Percentiles rank a stretch among this genome's conserved stretches.
Conservation (phyloP, 2,329 filamentous ascomycete genomes). For the Cadophora sp. region DNA sequence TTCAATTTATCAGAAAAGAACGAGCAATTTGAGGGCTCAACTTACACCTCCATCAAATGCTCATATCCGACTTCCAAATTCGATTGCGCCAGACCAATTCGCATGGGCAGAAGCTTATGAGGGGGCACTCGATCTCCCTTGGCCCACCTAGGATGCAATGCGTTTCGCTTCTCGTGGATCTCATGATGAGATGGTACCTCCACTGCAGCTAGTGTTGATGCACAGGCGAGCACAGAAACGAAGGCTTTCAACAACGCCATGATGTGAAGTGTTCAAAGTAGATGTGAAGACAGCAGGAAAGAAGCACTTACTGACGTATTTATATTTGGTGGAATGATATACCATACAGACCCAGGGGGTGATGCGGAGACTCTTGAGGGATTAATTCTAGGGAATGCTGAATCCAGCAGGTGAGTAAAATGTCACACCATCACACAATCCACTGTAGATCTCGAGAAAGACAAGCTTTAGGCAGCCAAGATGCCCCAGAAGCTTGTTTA, state of each 20-base stretch:
- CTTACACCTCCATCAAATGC: slow-evolving; percentile 40
- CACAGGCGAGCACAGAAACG: neutral
- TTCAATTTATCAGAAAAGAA: slow-evolving; percentile 21
- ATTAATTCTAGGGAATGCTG: neutral
- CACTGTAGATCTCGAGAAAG: neutral
- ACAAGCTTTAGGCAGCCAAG: slow-evolving; percentile 14
- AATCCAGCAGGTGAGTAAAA: neutral
- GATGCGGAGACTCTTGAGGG: neutral
- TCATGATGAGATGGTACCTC: slow-evolving; percentile 23
- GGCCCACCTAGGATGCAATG: slow-evolving; percentile 34
- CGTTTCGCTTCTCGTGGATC: slow-evolving; percentile 37
- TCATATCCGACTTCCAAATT: slow-evolving; percentile 37
- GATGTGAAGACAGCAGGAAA: neutral
- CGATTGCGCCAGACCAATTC: slow-evolving; percentile 37
- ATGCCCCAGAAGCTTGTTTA: slow-evolving; percentile 13
- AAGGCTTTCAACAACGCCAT: neutral
- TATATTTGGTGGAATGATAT: neutral
- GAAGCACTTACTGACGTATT: neutral
- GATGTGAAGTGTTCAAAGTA: neutral
- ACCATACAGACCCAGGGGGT: neutral
- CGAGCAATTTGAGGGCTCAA: slow-evolving; percentile 28
- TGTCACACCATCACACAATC: neutral
- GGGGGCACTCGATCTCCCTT: slow-evolving; percentile 35
- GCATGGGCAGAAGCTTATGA: slow-evolving; percentile 35
- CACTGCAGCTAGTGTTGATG: neutral